Conservation (phyloP, 805 yeast genomes). For the Monosporozyma servazzii region DNA sequence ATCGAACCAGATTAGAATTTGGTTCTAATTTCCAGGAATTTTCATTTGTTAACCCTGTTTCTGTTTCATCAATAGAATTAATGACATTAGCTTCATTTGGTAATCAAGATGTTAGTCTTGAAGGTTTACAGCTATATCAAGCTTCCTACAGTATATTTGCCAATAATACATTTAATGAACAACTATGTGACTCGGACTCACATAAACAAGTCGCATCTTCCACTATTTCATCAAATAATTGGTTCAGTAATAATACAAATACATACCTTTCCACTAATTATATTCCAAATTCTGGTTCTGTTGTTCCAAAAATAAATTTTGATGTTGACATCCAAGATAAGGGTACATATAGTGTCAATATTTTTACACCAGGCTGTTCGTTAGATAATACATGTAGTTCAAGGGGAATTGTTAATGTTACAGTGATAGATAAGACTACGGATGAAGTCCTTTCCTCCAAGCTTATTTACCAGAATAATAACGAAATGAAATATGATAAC, state of each 20-base stretch:
- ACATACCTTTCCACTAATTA: conserved; percentile 25
- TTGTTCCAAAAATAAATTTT: conserved; percentile 36
- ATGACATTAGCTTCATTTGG: conserved; percentile 65
- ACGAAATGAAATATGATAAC: conserved; percentile 69
- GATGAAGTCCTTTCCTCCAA: conserved; percentile 32
- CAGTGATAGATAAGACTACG: conserved; percentile 38
- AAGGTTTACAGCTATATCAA: conserved; percentile 67
- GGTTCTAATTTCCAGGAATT: conserved; percentile 62
- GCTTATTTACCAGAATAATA: conserved; percentile 70
- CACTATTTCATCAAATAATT: conserved; percentile 19
- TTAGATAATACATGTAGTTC: conserved; percentile 54
- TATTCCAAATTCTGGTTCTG: conserved; percentile 23
- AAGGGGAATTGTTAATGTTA: conserved; percentile 74
- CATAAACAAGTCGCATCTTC: conserved; percentile 18
- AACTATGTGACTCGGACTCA: conserved; percentile 39
- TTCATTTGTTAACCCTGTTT: conserved; percentile 61
- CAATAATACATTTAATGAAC: conserved; percentile 59
- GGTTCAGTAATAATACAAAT: conserved; percentile 26
- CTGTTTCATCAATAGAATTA: conserved; percentile 52
- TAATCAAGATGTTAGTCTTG: conserved; percentile 45
- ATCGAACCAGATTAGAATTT: conserved; percentile 32
- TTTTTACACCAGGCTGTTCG: conserved; percentile 84
- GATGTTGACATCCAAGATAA: conserved; percentile 34
- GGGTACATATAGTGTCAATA: conserved; percentile 63
- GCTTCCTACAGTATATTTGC: conserved; percentile 53